phyloP scores from a whole-genome alignment of 257 asterid species.

The Fraxinus anomala region DNA sequence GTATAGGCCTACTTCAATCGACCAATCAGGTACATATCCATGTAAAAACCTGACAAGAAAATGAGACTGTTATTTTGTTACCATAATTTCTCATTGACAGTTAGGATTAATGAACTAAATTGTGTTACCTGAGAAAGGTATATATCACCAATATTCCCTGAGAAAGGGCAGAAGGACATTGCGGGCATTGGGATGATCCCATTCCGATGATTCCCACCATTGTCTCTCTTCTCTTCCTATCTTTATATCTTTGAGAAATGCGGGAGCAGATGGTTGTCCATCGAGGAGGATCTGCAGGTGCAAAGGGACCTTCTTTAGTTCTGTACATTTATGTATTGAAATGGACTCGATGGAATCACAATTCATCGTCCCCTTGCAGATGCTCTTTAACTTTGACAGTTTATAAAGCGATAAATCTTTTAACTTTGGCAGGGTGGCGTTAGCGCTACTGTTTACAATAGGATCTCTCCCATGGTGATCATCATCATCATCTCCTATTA shows the following conservation, averaged over 20 bases:
- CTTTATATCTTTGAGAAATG: slow-evolving; percentile 27
- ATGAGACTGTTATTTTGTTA: background rate
- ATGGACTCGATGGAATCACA: slow-evolving; percentile 31
- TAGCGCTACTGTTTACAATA: background rate
- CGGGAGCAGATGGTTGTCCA: slow-evolving; percentile 24
- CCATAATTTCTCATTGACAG: background rate
- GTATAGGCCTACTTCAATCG: background rate
- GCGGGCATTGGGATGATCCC: slow-evolving; percentile 25
- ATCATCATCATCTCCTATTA: slow-evolving; percentile 26
- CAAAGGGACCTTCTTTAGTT: slow-evolving; percentile 26
- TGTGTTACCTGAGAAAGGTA: background rate
- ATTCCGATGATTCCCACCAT: slow-evolving; percentile 39
- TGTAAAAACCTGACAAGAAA: background rate
- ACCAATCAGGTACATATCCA: background rate
- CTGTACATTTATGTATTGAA: slow-evolving; percentile 20
- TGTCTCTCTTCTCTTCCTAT: slow-evolving; percentile 26
- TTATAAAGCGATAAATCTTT: slow-evolving; percentile 8
- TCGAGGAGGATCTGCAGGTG: background rate
- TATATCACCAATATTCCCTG: background rate
- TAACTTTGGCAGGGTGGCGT: slow-evolving; percentile 23
- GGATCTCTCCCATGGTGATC: background rate
- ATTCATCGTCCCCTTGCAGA: slow-evolving; percentile 22
- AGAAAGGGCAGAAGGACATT: slow-evolving; percentile 26
- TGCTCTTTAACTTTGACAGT: slow-evolving; percentile 28
- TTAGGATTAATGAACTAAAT: background rate